phyloP scores from a whole-genome alignment of 148 eudicot genomes.

The Arctostaphylos glauca region DNA sequence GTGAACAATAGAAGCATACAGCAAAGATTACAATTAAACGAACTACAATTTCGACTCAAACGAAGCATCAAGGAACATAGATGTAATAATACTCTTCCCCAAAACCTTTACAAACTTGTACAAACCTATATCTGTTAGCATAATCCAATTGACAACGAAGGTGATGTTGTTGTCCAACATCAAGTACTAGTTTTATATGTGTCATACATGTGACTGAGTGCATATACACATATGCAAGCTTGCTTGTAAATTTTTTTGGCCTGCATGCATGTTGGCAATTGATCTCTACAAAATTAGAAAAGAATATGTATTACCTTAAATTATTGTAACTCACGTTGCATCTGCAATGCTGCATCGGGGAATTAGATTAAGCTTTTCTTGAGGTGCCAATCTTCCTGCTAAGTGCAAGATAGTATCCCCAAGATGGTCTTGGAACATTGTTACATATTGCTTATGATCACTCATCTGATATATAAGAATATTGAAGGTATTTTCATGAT shows the following conservation, averaged over 20 bases:
- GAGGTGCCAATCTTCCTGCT: neutral
- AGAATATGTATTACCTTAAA: neutral
- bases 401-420: neutral
- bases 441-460: neutral
- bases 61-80: neutral
- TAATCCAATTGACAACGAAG: neutral
- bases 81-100: neutral
- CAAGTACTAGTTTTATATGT: neutral
- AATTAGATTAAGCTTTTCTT: neutral
- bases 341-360: neutral
- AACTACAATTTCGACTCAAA: no score
- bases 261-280: neutral
- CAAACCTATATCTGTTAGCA: neutral
- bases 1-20: no score
- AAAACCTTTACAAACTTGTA: neutral
- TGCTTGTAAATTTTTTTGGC: neutral
- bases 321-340: constrained; percentile 7
- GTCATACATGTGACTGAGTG: no score
- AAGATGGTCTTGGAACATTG: neutral
- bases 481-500: neutral
- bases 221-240: neutral
- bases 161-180: neutral
- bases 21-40: no score
- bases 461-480: no score
- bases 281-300: no score